Base-by-base conservation (phyloP, 192 early-diverging fungal genomes). In the Coemansia sp. region DNA sequence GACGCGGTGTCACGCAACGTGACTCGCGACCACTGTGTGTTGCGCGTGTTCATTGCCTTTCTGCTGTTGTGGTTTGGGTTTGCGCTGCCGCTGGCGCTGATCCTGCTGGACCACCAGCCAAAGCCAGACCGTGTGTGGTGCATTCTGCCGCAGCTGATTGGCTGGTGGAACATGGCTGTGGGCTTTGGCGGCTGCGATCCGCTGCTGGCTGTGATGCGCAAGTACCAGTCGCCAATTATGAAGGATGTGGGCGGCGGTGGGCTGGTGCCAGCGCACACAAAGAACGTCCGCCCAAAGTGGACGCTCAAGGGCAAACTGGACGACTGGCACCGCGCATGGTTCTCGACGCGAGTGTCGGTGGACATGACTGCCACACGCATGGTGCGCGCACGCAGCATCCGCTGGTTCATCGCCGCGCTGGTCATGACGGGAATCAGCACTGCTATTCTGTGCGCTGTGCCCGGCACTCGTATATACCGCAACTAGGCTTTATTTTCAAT, bases 111-210 rank as follows among this genome's bases (percentile, higher is more conserved):
- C 38, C 62, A 74, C 31, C 37, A 60, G 12, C 77, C 77, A 4
- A 74, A 69, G 53, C 72, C 72, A 0, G 40, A 63, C 23, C 61
- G 78, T 6, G 62, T 61, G 9, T 81, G 78, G 78, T 49, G 66
- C 36, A 25, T 81, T 0, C 5, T 81, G 37, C 78, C 78, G 28
- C 66, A 61, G 60, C 51, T 81, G 49, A 21, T 75, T 8, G 78
- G 78, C 23, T 81, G 78, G 78, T 81, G 73, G 72, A 81, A 81
- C 49, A 74, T 81, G 66, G 68, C 73, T 2, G 73, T 75, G 0
- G 78, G 78, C 0, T 81, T 81, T 75, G 73, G 78, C 53, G 78
- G 78, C 36, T 71, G 78, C 57, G 78, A 81, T 38, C 23, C 67
- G 21, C 37, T 81, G 26, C 28, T 81, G 50, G 78, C 78, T 14